These are phyloP conservation scores for Panaeolus papilionaceus DNA, from an alignment of 768 basidiomycete genomes.

Conservation along the genomic window DNA sequence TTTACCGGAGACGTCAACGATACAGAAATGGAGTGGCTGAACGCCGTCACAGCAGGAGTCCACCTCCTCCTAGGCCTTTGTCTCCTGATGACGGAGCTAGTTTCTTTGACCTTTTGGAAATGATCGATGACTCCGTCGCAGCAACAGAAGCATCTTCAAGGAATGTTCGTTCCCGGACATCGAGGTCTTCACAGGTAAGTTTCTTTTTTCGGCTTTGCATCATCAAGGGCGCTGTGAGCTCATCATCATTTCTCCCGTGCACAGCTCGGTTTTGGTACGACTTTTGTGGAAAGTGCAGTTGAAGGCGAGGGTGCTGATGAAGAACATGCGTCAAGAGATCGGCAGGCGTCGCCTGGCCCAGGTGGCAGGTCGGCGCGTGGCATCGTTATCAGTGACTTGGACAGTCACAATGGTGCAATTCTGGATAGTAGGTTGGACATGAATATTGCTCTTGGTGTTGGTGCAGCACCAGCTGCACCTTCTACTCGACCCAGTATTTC, in stretches of 20 bases:
- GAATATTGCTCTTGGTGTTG: conserved; percentile 11
- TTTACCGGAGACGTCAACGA: not conserved
- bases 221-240: not conserved
- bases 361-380: conserved; percentile 15
- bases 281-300: conserved; percentile 6
- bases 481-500: not conserved
- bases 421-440: conserved; percentile 4
- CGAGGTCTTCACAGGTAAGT: not conserved
- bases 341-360: conserved; percentile 10
- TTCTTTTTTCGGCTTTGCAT: not conserved
- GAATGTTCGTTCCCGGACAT: not conserved
- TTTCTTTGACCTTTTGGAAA: not conserved
- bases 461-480: conserved; percentile 14
- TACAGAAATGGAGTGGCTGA: not conserved
- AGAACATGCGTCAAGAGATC: conserved; percentile 13
- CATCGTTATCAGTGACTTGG: conserved; percentile 15
- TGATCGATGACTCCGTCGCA: not conserved
- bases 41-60: not conserved
- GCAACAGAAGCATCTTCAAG: not conserved
- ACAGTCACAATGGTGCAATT: conserved; percentile 13
- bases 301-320: conserved; percentile 12
- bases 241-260: not conserved
- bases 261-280: not conserved
- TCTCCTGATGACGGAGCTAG: not conserved
- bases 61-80: not conserved